phyloP scores from a whole-genome alignment of 441 rosid genomes.

The Pelargonium fulgidum region DNA sequence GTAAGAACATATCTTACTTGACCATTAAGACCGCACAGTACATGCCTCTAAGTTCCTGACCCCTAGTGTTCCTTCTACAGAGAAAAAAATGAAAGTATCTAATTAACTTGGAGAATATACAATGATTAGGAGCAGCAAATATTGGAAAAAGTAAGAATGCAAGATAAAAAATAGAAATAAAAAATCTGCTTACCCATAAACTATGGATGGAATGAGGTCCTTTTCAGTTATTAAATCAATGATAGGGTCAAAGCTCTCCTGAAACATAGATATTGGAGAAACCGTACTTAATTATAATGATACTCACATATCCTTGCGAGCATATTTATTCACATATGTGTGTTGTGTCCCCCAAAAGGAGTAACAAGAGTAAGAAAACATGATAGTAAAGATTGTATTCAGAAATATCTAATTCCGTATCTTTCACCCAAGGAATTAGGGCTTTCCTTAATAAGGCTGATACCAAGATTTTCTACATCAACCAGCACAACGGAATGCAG shows the following conservation, averaged over 20 bases:
- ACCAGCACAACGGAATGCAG: not conserved
- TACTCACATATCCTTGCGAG: not conserved
- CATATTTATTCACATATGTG: not conserved
- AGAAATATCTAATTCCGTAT: not conserved
- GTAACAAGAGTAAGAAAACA: not conserved
- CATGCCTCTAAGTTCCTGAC: slow-evolving; percentile 91
- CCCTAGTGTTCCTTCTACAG: slow-evolving; percentile 85
- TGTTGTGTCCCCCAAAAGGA: not conserved
- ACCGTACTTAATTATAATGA: not conserved
- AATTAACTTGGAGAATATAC: not conserved
- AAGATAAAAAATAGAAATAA: not conserved
- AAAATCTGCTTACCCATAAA: slow-evolving; percentile 39
- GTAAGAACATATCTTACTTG: slow-evolving; percentile 43
- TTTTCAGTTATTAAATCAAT: slow-evolving; percentile 40
- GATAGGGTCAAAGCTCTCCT: slow-evolving; percentile 52
- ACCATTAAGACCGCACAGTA: slow-evolving; percentile 64
- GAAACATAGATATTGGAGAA: slow-evolving; percentile 12
- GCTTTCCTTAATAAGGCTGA: not conserved
- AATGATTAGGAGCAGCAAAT: not conserved
- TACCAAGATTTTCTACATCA: not conserved
- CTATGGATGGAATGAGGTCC: slow-evolving; percentile 51
- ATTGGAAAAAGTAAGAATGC: not conserved
- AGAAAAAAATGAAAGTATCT: not conserved
- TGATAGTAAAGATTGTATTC: not conserved
- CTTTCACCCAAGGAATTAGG: not conserved